Conservation (phyloP, 2,329 filamentous ascomycete species). For the Alternaria viburni region DNA sequence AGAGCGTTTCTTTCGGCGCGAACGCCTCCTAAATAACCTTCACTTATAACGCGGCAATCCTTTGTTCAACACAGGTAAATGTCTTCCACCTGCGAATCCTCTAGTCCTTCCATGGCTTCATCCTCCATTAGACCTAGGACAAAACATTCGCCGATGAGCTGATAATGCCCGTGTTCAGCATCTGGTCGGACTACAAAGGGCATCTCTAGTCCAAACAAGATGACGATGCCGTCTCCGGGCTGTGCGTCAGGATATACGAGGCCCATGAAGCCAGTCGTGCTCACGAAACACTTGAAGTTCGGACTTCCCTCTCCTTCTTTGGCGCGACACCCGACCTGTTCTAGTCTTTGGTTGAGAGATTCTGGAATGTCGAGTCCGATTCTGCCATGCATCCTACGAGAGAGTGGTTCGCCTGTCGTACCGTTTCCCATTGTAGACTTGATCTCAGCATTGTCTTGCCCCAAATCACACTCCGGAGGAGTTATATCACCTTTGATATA, state of each 20-base stretch:
- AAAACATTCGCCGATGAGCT: background rate
- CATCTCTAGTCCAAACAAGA: background rate
- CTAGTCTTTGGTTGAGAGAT: background rate
- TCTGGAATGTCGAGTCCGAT: background rate
- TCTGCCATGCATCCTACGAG: background rate
- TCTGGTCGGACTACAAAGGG: background rate
- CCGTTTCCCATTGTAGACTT: background rate
- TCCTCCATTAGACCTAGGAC: background rate
- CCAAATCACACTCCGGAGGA: accelerated
- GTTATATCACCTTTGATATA: background rate
- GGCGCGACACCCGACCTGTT: background rate
- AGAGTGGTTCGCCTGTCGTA: background rate
- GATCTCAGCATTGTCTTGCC: background rate
- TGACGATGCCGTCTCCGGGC: background rate
- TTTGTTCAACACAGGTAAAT: background rate
- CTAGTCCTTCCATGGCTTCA: background rate
- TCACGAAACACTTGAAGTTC: background rate
- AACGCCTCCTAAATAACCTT: background rate
- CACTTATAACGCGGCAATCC: background rate
- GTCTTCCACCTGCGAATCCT: background rate
- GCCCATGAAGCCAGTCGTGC: background rate
- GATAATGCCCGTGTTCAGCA: background rate
- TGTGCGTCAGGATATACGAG: background rate
- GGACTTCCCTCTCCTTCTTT: background rate
- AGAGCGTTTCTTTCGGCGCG: background rate